A percentile compares a stretch with the other conserved stretches of the same genome.
Conservation (phyloP, 306 rosid species). For the Cicer arietinum region DNA sequence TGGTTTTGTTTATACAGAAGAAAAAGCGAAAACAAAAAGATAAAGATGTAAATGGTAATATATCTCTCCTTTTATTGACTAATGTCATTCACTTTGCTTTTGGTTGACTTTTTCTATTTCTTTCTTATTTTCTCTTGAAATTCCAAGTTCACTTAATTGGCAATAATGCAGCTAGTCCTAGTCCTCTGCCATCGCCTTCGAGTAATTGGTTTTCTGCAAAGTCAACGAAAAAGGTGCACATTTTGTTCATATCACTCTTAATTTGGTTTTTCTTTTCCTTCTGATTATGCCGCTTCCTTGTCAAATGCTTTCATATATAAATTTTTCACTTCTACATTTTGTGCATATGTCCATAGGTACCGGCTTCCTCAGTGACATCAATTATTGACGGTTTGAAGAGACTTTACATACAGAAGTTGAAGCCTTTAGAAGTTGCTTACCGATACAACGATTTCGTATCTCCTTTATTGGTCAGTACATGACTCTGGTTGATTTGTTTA, state of each 20-base stretch:
- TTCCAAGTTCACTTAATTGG: constrained; percentile 33
- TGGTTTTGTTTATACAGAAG: constrained; percentile 61
- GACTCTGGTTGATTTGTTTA: not conserved
- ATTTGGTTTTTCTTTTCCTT: not conserved
- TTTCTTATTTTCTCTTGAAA: constrained; percentile 27
- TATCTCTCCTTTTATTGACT: constrained; percentile 39
- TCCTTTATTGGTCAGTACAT: constrained; percentile 69
- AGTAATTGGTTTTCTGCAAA: constrained; percentile 76
- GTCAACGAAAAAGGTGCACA: constrained; percentile 66
- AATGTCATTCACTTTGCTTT: constrained; percentile 5
- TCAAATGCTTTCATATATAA: not conserved
- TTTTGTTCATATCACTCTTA: constrained; percentile 1
- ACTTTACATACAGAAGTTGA: constrained; percentile 88
- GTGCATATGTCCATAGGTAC: constrained; percentile 52
- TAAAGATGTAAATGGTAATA: constrained; percentile 55
- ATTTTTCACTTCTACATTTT: constrained; percentile 14
- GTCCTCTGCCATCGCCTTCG: constrained; percentile 53
- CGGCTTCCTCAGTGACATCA: constrained; percentile 87
- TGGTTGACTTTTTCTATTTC: not conserved
- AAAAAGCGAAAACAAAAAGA: constrained; percentile 61
- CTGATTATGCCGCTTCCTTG: not conserved
- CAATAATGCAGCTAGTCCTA: constrained; percentile 58
- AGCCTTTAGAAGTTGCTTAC: constrained; percentile 86
- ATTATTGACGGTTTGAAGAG: constrained; percentile 84
- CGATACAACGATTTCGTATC: constrained; percentile 85